Evolutionary conservation across 2,329 filamentous ascomycete species (phyloP).

Genomic region (Penicillium sp.): DNA sequence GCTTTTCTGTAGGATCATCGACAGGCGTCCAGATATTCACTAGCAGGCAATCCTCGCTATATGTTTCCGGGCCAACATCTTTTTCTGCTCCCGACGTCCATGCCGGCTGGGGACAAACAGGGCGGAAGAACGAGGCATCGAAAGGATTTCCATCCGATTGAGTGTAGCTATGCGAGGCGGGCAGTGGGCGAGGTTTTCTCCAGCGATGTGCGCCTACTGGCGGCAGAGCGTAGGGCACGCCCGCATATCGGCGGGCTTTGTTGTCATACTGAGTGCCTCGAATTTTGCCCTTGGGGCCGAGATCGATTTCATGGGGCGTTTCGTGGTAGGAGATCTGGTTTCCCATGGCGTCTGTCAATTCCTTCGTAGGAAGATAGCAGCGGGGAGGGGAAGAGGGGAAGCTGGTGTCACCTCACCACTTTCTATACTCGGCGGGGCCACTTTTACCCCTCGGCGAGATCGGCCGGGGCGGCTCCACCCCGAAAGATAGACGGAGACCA

Average conservation of each 20-base stretch:
- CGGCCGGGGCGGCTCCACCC: not conserved
- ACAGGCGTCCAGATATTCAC: constrained; percentile 56
- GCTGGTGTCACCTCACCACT: not conserved
- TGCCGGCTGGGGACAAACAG: constrained; percentile 47
- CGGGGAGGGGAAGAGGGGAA: not conserved
- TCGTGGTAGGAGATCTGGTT: constrained; percentile 13
- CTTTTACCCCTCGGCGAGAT: not conserved
- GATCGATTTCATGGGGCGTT: constrained; percentile 6
- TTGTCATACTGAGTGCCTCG: constrained; percentile 24
- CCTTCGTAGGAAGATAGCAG: not conserved
- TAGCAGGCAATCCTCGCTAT: constrained; percentile 55
- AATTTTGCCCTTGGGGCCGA: constrained; percentile 12
- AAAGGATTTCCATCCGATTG: constrained; percentile 30
- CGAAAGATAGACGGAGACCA: constrained; percentile 1
- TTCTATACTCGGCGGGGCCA: not conserved
- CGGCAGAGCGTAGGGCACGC: constrained; percentile 47
- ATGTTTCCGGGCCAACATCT: constrained; percentile 25
- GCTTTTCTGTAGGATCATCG: constrained; percentile 7
- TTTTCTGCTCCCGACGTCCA: constrained; percentile 29
- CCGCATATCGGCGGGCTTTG: constrained; percentile 35
- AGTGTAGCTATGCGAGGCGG: constrained; percentile 34
- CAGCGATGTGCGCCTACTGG: constrained; percentile 44
- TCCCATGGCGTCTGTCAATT: constrained; percentile 4
- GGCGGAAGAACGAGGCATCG: constrained; percentile 43
- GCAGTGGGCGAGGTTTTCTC: constrained; percentile 43